Evolutionary conservation across 495 filamentous ascomycete species (phyloP), one percentile per base, ranked within the genome.

Genomic region (Talaromyces wortmannii): DNA sequence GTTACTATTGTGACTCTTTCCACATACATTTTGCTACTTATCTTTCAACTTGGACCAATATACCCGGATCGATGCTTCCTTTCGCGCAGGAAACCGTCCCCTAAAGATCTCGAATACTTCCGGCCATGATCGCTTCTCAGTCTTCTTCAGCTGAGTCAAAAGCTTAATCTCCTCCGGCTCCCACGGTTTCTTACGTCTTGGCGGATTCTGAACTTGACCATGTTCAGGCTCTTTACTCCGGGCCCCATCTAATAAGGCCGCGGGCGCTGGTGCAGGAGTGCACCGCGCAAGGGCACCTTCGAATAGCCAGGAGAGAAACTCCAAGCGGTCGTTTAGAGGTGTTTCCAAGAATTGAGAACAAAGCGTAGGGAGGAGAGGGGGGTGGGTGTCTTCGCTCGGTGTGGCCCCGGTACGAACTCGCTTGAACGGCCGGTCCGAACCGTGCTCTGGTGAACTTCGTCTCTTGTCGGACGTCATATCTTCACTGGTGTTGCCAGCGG

Each of bases 291-390:
- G 49, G 18, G 62, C 57, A 45, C 55, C 59, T 55, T 64, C 52
- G 12, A 61, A 64, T 29, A 64, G 55, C 62, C 59, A 60, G 18
- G 52, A 60, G 11, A 64, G 55, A 32, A 64, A 64, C 55, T 61
- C 50, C 48, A 64, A 56, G 48, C 55, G 48, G 15, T 58, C 31
- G 23, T 61, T 53, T 36, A 60, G 43, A 29, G 52, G 47, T 31
- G 59, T 3, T 50, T 54, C 59, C 40, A 56, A 31, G 48, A 61
- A 64, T 42, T 58, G 52, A 61, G 57, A 56, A 46, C 31, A 33
- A 52, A 64, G 49, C 8, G 59, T n/a, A 6, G 56, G 11, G 50
- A 59, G 57, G 46, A 51, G 53, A 52, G 36, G 36, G 36, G 13
- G 36, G 36, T 42, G 7, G 7, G 36, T 42, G 36, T 42, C 36